phyloP scores from a whole-genome alignment of 1,284 basidiomycete genomes.

The Thelephora terrestris region DNA sequence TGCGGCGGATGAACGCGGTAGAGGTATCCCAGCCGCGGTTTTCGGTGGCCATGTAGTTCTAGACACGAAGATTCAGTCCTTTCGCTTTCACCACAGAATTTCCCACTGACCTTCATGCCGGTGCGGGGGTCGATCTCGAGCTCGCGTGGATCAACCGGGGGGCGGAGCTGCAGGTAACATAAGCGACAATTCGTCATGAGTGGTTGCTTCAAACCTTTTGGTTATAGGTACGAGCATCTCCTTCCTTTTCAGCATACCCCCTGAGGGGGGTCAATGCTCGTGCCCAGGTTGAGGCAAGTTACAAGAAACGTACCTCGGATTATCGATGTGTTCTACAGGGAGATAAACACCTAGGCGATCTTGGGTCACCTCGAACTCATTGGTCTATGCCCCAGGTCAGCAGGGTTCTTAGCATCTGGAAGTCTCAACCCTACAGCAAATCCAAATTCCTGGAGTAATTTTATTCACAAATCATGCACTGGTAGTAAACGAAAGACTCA shows the following conservation, averaged over 20 bases:
- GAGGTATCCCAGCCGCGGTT: slow-evolving; percentile 70
- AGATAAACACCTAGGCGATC: slow-evolving; percentile 81
- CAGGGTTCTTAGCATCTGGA: not conserved
- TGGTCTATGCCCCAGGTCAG: slow-evolving; percentile 23
- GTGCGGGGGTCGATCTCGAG: slow-evolving; percentile 73
- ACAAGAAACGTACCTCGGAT: slow-evolving; percentile 40
- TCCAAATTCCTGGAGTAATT: slow-evolving; percentile 44
- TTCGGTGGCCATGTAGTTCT: slow-evolving; percentile 57
- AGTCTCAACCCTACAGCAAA: slow-evolving; percentile 30
- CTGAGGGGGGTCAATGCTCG: slow-evolving; percentile 18
- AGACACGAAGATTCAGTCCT: not conserved
- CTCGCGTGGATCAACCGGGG: slow-evolving; percentile 62
- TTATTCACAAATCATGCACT: not conserved
- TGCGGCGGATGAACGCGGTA: slow-evolving; percentile 63
- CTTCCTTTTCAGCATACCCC: slow-evolving; percentile 68
- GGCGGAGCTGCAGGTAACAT: slow-evolving; percentile 36
- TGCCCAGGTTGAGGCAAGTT: not conserved
- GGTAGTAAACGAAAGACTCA: slow-evolving; percentile 20
- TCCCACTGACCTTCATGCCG: slow-evolving; percentile 65
- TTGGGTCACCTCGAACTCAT: slow-evolving; percentile 74
- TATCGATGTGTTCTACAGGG: slow-evolving; percentile 74
- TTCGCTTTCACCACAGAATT: slow-evolving; percentile 10
- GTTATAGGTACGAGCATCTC: slow-evolving; percentile 56
- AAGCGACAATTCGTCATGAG: not conserved
- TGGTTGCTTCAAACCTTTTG: slow-evolving; percentile 28